phyloP scores from a whole-genome alignment of 176 grass and related monocot species.

The Dendrocalamus sinicus region DNA sequence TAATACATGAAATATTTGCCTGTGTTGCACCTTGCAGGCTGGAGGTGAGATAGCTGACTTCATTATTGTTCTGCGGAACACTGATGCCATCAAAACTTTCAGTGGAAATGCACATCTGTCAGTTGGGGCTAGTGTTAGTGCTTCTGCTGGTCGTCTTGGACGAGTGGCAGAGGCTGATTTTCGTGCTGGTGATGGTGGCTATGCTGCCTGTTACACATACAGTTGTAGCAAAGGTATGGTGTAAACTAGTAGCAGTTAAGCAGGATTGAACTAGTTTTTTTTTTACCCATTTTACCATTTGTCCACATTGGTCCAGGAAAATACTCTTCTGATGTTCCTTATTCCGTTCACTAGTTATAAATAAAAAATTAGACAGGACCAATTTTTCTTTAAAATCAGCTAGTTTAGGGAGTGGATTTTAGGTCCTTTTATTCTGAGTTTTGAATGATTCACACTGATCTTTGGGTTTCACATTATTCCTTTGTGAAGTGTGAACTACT shows the following conservation, averaged over 20 bases:
- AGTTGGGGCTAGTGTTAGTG: conserved; percentile 82
- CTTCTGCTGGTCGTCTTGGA: conserved; percentile 83
- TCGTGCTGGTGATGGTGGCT: conserved; percentile 86
- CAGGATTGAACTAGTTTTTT: not conserved
- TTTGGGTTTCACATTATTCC: conserved; percentile 5
- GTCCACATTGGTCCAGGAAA: not conserved
- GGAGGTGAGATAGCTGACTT: conserved; percentile 93
- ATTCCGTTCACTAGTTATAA: not conserved
- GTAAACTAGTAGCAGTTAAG: conserved; percentile 3
- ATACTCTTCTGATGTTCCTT: conserved; percentile 29
- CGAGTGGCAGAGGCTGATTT: conserved; percentile 85
- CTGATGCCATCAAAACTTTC: conserved; percentile 89
- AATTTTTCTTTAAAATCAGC: not conserved
- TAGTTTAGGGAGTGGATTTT: conserved; percentile 17
- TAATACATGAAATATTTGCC: conserved; percentile 29
- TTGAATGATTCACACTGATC: conserved; percentile 10
- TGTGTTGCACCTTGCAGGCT: conserved; percentile 52
- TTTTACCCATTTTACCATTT: conserved; percentile 4
- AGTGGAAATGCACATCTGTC: conserved; percentile 88
- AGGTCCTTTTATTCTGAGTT: conserved; percentile 11
- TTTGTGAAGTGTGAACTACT: not conserved
- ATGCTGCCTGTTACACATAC: conserved; percentile 91
- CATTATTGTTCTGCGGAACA: conserved; percentile 88
- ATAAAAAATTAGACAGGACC: not conserved
- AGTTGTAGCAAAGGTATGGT: conserved; percentile 91